phyloP scores from a whole-genome alignment of 257 asterid genomes.

The Capsicum chinense region DNA sequence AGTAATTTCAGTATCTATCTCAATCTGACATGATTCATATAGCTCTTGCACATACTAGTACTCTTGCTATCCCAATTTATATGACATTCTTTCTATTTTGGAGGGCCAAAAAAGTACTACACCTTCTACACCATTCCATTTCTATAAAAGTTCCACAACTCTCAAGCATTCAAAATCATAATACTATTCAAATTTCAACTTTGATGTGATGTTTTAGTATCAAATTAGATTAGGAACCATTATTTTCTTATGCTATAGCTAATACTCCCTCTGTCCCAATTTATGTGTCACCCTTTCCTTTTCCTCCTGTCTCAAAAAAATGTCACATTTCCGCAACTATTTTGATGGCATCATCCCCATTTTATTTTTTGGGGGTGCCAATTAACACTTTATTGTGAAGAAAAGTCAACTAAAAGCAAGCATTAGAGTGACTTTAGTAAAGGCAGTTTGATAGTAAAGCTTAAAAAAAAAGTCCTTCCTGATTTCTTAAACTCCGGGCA shows the following conservation, averaged over 20 bases:
- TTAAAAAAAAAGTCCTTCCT: too few species aligned
- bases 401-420: too few species aligned
- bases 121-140: background rate
- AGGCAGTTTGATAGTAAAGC: too few species aligned
- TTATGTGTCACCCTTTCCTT: too few species aligned
- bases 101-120: background rate
- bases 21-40: background rate
- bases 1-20: background rate
- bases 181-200: background rate
- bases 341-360: too few species aligned
- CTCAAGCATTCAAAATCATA: background rate
- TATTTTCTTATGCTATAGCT: background rate
- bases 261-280: background rate
- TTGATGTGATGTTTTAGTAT: background rate
- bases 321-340: too few species aligned
- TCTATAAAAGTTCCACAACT: background rate
- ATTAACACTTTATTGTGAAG: too few species aligned
- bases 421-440: too few species aligned
- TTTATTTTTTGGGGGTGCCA: too few species aligned
- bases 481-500: too few species aligned
- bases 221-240: background rate
- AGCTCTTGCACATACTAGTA: background rate
- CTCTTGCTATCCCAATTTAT: background rate
- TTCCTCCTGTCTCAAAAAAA: too few species aligned
- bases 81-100: background rate